phyloP scores from a whole-genome alignment of 179 eudicot genomes.

The Patellifolia procumbens region DNA sequence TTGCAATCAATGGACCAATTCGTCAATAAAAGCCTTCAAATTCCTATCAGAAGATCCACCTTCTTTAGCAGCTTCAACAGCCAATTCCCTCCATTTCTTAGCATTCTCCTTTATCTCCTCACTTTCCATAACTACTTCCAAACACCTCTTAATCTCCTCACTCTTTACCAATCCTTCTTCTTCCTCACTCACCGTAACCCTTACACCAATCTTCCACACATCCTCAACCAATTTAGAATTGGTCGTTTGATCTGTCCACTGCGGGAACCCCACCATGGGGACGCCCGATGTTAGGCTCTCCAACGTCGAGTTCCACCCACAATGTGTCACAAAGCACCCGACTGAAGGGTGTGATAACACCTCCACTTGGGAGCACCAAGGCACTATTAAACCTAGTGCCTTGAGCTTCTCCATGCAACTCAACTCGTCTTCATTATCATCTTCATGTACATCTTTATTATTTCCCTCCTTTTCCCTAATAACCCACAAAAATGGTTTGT shows the following conservation, averaged over 20 bases:
- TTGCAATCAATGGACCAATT: neutral
- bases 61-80: constrained; percentile 28
- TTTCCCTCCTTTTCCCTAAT: constrained; percentile 28
- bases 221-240: constrained; percentile 45
- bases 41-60: constrained; percentile 38
- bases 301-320: constrained; percentile 56
- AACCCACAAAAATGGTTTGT: constrained; percentile 48
- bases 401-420: constrained; percentile 23
- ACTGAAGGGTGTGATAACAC: constrained; percentile 40
- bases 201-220: constrained; percentile 38
- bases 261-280: constrained; percentile 43
- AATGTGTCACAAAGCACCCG: constrained; percentile 50
- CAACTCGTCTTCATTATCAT: constrained; percentile 4
- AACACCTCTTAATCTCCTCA: constrained; percentile 34
- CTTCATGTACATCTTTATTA: neutral
- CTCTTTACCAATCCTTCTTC: constrained; percentile 27
- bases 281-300: constrained; percentile 43
- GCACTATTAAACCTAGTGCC: constrained; percentile 36
- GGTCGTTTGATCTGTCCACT: constrained; percentile 44
- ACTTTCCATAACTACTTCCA: constrained; percentile 15
- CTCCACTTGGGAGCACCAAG: constrained; percentile 51
- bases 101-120: constrained; percentile 27
- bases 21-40: constrained; percentile 26
- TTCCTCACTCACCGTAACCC: constrained; percentile 26
- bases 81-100: constrained; percentile 34